Percentiles rank a stretch among this genome's conserved stretches.
Evolutionary conservation across 2,329 filamentous ascomycete genomes (phyloP).

Genomic region (Arachnomyces sp.): DNA sequence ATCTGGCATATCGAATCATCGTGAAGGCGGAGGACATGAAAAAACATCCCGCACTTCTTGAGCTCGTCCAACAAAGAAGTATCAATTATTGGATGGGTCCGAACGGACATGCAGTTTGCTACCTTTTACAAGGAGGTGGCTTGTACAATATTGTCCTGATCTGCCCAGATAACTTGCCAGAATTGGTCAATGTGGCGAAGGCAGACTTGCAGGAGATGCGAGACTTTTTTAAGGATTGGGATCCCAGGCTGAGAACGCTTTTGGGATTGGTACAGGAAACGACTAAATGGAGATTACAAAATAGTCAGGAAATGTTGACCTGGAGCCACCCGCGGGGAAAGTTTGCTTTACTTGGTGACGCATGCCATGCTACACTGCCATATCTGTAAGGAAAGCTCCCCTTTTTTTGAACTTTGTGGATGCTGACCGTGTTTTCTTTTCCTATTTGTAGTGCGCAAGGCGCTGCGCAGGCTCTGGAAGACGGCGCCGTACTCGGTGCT

Average conservation of each 20-base stretch:
- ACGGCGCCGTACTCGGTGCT: constrained; percentile 21
- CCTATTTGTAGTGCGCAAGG: constrained; percentile 20
- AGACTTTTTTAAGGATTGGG: constrained; percentile 50
- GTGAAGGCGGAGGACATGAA: constrained; percentile 43
- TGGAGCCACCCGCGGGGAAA: constrained; percentile 52
- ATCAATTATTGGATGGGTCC: constrained; percentile 52
- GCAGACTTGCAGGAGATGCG: constrained; percentile 48
- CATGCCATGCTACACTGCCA: constrained; percentile 57
- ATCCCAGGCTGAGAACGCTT: constrained; percentile 51
- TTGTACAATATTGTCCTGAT: constrained; percentile 59
- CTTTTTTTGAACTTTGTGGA: neutral
- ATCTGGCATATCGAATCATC: constrained; percentile 50
- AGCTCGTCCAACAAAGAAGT: constrained; percentile 40
- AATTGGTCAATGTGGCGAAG: constrained; percentile 23
- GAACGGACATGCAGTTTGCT: constrained; percentile 48
- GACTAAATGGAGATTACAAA: constrained; percentile 54
- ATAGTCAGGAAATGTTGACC: constrained; percentile 46
- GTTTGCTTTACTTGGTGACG: constrained; percentile 56
- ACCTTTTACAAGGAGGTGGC: constrained; percentile 51
- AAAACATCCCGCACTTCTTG: constrained; percentile 39
- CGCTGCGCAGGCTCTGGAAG: constrained; percentile 25
- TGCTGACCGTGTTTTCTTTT: neutral
- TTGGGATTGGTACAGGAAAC: constrained; percentile 15
- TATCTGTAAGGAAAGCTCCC: constrained; percentile 37
- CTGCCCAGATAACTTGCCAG: constrained; percentile 55